These are phyloP conservation scores for Hericium alpestre DNA, from an alignment of 768 basidiomycete species.

Conservation along the genomic window DNA sequence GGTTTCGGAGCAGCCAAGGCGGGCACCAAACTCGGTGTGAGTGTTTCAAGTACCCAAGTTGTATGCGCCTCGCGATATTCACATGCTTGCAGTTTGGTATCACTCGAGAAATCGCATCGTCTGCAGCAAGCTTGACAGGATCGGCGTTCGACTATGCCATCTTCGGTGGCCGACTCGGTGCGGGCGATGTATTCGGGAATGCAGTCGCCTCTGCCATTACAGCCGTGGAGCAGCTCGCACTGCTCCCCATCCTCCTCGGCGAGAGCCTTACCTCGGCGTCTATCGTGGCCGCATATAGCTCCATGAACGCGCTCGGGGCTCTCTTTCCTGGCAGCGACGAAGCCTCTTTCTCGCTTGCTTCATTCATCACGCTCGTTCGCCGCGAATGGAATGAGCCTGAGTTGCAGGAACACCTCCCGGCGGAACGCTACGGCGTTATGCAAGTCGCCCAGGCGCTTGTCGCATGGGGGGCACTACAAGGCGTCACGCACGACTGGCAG, in stretches of 20 bases:
- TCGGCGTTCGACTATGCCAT: slow-evolving; percentile 53
- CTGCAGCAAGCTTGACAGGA: slow-evolving; percentile 48
- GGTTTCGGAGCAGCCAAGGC: slow-evolving; percentile 60
- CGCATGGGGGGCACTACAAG: slow-evolving; percentile 73
- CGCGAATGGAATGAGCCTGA: slow-evolving; percentile 60
- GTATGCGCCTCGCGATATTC: slow-evolving; percentile 1
- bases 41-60: slow-evolving; percentile 16
- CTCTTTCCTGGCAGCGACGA: slow-evolving; percentile 71
- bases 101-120: slow-evolving; percentile 48
- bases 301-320: slow-evolving; percentile 60
- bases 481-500: slow-evolving; percentile 73
- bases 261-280: slow-evolving; percentile 73
- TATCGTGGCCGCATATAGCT: slow-evolving; percentile 61
- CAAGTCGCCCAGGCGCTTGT: slow-evolving; percentile 62
- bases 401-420: slow-evolving; percentile 42
- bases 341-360: slow-evolving; percentile 69
- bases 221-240: slow-evolving; percentile 58
- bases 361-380: slow-evolving; percentile 72
- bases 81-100: slow-evolving; percentile 47
- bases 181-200: slow-evolving; percentile 45
- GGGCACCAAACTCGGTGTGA: slow-evolving; percentile 60
- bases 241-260: slow-evolving; percentile 64
- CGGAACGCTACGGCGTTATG: slow-evolving; percentile 49
- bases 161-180: slow-evolving; percentile 46
- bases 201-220: slow-evolving; percentile 53